Evolutionary conservation across 2,329 filamentous ascomycete species (phyloP).

Genomic region (Chaetomium strumarium): DNA sequence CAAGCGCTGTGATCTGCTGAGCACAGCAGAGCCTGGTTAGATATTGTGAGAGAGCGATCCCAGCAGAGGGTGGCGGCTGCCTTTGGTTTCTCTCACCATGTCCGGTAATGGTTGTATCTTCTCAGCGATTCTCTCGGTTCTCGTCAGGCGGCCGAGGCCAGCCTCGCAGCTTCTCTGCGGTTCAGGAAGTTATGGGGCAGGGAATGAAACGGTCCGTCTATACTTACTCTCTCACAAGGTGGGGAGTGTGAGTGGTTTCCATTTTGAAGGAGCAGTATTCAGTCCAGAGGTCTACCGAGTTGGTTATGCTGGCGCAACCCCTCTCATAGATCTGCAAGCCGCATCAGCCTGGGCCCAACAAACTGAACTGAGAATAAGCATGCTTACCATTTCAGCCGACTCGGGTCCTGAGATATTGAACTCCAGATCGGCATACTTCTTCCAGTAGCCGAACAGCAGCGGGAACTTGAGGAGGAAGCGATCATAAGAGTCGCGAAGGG

Average conservation of each 20-base stretch:
- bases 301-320: slow-evolving; percentile 85
- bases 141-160: slow-evolving; percentile 36
- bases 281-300: slow-evolving; percentile 93
- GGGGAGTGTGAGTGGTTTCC: slow-evolving; percentile 90
- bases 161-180: slow-evolving; percentile 39
- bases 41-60: slow-evolving; percentile 59
- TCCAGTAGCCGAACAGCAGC: slow-evolving; percentile 97
- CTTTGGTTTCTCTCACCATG: slow-evolving; percentile 67
- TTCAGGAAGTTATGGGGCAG: slow-evolving; percentile 46
- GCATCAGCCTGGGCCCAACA: slow-evolving; percentile 5
- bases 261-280: slow-evolving; percentile 98
- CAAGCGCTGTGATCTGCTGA: slow-evolving; percentile 29
- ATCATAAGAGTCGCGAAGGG: slow-evolving; percentile 83
- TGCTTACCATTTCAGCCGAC: slow-evolving; percentile 84
- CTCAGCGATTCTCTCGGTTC: slow-evolving; percentile 15
- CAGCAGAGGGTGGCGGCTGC: slow-evolving; percentile 46
- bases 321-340: slow-evolving; percentile 76
- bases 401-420: slow-evolving; percentile 96
- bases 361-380: slow-evolving; percentile 4
- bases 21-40: slow-evolving; percentile 54
- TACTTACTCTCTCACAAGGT: slow-evolving; percentile 99
- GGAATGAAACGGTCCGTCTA: slow-evolving; percentile 58
- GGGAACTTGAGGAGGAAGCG: slow-evolving; percentile 92
- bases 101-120: slow-evolving; percentile 27
- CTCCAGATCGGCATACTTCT: slow-evolving; percentile 96